A percentile compares a stretch with the other conserved stretches of the same genome.
Conservation (phyloP, 371 early-diverging fungal genomes). For the Mortierella sp. region DNA sequence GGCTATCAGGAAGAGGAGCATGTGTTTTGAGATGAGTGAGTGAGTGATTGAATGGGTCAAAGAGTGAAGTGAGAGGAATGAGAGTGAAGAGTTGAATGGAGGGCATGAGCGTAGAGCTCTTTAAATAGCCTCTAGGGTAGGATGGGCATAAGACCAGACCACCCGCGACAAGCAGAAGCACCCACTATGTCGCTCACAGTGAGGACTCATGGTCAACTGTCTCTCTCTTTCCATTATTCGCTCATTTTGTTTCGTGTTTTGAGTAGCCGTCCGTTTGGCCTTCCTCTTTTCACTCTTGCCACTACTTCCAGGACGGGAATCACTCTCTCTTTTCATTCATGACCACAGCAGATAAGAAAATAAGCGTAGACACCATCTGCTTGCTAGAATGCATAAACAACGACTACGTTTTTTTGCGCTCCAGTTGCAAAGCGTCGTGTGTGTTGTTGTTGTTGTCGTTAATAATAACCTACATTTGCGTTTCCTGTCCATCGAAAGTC, state of each 20-base stretch:
- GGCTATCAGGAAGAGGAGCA: constrained; percentile 6
- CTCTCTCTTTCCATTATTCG: not conserved
- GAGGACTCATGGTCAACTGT: not conserved
- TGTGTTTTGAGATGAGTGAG: not conserved
- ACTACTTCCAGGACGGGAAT: not conserved
- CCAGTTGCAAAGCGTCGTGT: not conserved
- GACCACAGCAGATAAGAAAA: not conserved
- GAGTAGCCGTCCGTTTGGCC: not conserved
- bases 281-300: too few species aligned
- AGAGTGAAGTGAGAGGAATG: not conserved
- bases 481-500: constrained; percentile 7
- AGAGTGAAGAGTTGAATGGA: not conserved
- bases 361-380: not conserved
- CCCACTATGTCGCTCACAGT: not conserved
- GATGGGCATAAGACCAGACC: not conserved
- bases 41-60: not conserved
- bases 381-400: not conserved
- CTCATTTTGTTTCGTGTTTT: not conserved
- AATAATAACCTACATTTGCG: not conserved
- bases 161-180: not conserved
- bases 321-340: not conserved
- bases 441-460: not conserved
- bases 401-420: not conserved
- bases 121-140: constrained; percentile 4
- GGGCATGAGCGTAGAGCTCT: not conserved